Evolutionary conservation across 2,329 filamentous ascomycete species (phyloP), one percentile per base, ranked within the genome.

Genomic region (Botrytis paeoniae): DNA sequence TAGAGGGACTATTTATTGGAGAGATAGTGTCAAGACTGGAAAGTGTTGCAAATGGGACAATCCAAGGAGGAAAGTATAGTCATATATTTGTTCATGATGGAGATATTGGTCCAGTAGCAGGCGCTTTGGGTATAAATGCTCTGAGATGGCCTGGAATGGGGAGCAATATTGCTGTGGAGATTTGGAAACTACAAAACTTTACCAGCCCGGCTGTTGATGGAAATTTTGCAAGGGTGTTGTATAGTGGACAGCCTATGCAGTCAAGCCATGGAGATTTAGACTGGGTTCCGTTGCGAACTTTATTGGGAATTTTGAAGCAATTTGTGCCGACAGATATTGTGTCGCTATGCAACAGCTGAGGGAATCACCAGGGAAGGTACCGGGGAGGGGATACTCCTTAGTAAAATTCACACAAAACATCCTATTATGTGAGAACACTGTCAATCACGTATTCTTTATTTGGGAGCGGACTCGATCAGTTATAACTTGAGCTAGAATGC

Each of bases 111-210:
- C 82, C 71, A 2, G 35, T 75, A 3, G 48, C 73, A 18, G 71
- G 74, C 22, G 77, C 82, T 4, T 45, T 83, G 59, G 82, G 82
- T 0, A 82, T 83, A 35, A 76, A 77, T 12, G 76, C 76, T 20
- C 76, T 83, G 22, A 79, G 82, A n/a, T 83, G 82, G 82, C 82
- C 82, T 1, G 82, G 78, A 1, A 83, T 83, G 81, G 82, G 74
- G 29, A 80, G 81, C 0, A 83, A 83, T 48, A 77, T 83, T 74
- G 82, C 81, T 3, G 78, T 83, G 71, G 82, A 83, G 70, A 74
- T 83, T 69, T 83, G 82, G 82, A 82, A 77, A 70, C 79, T 73
- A 41, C 48, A 65, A 6, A 45, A 37, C 48, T n/a, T 7, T 29
- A 39, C 18, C 7, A 57, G 20, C 22, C 29, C 16, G 16, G 8